Percentiles rank a stretch among this genome's conserved stretches.
Conservation (phyloP, 2,329 filamentous ascomycete genomes). For the Huntiella abstrusa region DNA sequence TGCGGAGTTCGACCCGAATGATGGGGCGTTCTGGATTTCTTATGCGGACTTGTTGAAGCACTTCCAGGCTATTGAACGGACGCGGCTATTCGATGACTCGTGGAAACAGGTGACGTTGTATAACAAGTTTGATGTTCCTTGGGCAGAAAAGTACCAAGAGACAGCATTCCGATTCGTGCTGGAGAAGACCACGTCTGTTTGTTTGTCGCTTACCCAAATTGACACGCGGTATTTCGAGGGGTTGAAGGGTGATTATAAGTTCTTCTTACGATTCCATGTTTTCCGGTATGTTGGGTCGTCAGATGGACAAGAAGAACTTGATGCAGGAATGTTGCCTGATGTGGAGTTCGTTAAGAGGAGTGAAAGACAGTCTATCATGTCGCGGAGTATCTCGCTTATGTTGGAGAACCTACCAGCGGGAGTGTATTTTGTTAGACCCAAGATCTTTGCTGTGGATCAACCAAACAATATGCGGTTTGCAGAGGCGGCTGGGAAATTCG, state of each 20-base stretch:
- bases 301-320: too few relatives aligned
- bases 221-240: constrained; percentile 44
- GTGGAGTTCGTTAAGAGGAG: too few relatives aligned
- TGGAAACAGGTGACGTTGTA: constrained; percentile 41
- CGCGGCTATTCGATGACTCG: constrained; percentile 38
- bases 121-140: constrained; percentile 43
- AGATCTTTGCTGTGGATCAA: neutral
- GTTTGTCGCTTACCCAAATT: constrained; percentile 42
- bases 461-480: neutral
- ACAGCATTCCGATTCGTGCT: constrained; percentile 38
- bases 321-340: too few relatives aligned
- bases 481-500: neutral
- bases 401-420: neutral
- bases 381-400: neutral
- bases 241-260: constrained; percentile 37
- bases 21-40: constrained; percentile 45
- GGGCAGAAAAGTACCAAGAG: constrained; percentile 41
- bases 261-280: constrained; percentile 13
- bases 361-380: neutral
- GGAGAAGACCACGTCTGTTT: constrained; percentile 35
- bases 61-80: constrained; percentile 42
- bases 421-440: neutral
- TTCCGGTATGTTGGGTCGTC: neutral
- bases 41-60: constrained; percentile 44
- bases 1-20: constrained; percentile 14